Percentiles rank a stretch among this genome's conserved stretches.
phyloP scores from a whole-genome alignment of 2,329 filamentous ascomycete genomes.

The Claviceps sp. region DNA sequence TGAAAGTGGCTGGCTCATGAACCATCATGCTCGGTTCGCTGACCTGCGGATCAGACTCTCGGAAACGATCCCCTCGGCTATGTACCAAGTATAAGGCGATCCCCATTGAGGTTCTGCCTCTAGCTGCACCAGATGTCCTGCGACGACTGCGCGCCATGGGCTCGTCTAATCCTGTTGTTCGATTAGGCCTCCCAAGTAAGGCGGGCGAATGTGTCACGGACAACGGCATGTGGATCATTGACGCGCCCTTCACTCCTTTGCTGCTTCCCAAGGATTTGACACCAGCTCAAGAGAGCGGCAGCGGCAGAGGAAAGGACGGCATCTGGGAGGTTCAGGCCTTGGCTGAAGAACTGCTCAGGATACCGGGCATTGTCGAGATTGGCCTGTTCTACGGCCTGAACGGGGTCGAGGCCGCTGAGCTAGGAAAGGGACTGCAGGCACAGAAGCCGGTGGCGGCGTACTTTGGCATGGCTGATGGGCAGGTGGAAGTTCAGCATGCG shows the following conservation, averaged over 20 bases:
- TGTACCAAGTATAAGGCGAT: slow-evolving; percentile 68
- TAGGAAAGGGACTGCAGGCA: slow-evolving; percentile 50
- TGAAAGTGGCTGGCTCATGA: no score
- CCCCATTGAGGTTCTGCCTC: slow-evolving; percentile 85
- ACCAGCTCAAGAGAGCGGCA: slow-evolving; percentile 30
- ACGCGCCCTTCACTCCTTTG: slow-evolving; percentile 73
- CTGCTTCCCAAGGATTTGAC: slow-evolving; percentile 44
- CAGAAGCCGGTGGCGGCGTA: slow-evolving; percentile 91
- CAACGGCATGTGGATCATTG: slow-evolving; percentile 64
- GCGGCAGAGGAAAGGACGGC: slow-evolving; percentile 32
- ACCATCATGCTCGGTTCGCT: no score
- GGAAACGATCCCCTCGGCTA: slow-evolving; percentile 71
- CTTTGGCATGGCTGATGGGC: slow-evolving; percentile 77
- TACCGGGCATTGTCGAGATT: slow-evolving; percentile 81
- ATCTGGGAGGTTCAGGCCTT: slow-evolving; percentile 70
- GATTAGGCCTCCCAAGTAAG: slow-evolving; percentile 61
- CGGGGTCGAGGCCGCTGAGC: slow-evolving; percentile 46
- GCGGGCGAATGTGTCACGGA: slow-evolving; percentile 59
- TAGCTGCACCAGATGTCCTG: slow-evolving; percentile 67
- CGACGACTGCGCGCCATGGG: slow-evolving; percentile 60
- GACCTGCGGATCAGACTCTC: slow-evolving; percentile 48
- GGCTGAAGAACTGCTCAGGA: slow-evolving; percentile 59
- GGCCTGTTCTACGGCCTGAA: slow-evolving; percentile 80
- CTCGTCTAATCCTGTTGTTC: slow-evolving; percentile 53
- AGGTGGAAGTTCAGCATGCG: slow-evolving; percentile 28